Base-by-base conservation (phyloP, 306 rosid genomes). In the Lotus japonicus region DNA sequence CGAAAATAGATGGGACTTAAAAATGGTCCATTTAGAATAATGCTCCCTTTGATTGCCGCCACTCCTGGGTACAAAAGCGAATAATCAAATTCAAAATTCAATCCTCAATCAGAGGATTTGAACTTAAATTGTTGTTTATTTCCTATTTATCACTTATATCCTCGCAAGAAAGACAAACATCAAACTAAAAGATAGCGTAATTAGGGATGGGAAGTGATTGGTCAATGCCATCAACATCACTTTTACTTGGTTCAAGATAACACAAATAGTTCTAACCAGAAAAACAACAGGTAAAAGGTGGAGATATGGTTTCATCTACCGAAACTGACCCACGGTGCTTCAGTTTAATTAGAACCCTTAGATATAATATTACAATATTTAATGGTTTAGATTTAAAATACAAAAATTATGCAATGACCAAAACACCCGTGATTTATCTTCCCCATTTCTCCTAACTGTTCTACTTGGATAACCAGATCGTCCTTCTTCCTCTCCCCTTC, bases 1-100 rank as follows among this genome's bases (percentile, higher is more conserved):
- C 36, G 11, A 52, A 59, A 72, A 31, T 62, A 43, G 17, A 64
- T 18, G 26, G 44, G 14, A 42, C 11, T 56, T 31, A 31, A 31
- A 51, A 67, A 21, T 19, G 63, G 39, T 15, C 9, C 35, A 64
- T 48, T 9, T 13, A 44, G 7, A 23, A 9, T 7, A 45, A 62
- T 55, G 35, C 66, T 31, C 18, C 66, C 10, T 61, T 80, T 59
- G 69, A 74, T 75, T 72, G 50, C 58, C 72, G n/a, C 57, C 26
- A 21, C 26, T 1, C 3, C 3, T 1, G 26, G 26, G 26, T 51
- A 65, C 49, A 62, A 38, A 15, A 8, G 5, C 26, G 54, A 54
- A 12, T 57, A 58, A 72, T 67, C 49, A 67, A 53, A 8, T 68
- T 53, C 46, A 21, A 54, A 72, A 52, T 67, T 63, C 51, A 66